Percentiles rank a stretch among this genome's conserved stretches.
These are phyloP conservation scores for Brassica juncea DNA, from an alignment of 345 rosid species.

Conservation along the genomic window DNA sequence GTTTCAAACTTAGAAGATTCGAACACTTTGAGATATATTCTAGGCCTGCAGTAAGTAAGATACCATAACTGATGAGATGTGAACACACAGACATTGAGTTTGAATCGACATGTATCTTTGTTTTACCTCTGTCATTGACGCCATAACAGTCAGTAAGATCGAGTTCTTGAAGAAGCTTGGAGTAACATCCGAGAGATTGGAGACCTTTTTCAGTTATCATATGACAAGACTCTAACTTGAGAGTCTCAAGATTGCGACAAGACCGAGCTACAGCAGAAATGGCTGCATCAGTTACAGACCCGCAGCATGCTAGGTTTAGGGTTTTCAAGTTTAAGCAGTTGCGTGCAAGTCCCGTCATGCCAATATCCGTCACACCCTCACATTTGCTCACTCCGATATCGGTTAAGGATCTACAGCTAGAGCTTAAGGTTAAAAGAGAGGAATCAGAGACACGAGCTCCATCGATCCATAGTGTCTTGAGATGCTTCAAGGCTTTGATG, in stretches of 20 bases:
- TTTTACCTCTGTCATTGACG: constrained; percentile 68
- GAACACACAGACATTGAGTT: background rate
- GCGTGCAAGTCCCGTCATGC: constrained; percentile 60
- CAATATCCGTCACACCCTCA: constrained; percentile 56
- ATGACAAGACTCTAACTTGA: constrained; percentile 82
- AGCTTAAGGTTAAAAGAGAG: constrained; percentile 49
- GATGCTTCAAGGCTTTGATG: constrained; percentile 58
- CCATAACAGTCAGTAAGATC: constrained; percentile 87
- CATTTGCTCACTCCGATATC: constrained; percentile 86
- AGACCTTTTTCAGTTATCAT: constrained; percentile 82
- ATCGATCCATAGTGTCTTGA: constrained; percentile 54
- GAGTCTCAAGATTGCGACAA: constrained; percentile 64
- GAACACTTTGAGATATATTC: constrained; percentile 73
- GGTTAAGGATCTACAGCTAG: constrained; percentile 55
- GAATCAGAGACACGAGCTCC: constrained; percentile 66
- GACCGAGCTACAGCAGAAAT: constrained; percentile 68
- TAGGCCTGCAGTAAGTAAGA: constrained; percentile 54
- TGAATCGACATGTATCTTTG: background rate
- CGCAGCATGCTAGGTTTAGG: constrained; percentile 73
- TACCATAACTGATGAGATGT: background rate
- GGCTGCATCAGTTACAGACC: constrained; percentile 67
- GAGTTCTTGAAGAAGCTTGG: constrained; percentile 65
- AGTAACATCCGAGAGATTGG: constrained; percentile 60
- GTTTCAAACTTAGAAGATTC: constrained; percentile 59
- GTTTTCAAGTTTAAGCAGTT: constrained; percentile 60